phyloP scores from a whole-genome alignment of 2,329 filamentous ascomycete species.

The Curvularia sp. region DNA sequence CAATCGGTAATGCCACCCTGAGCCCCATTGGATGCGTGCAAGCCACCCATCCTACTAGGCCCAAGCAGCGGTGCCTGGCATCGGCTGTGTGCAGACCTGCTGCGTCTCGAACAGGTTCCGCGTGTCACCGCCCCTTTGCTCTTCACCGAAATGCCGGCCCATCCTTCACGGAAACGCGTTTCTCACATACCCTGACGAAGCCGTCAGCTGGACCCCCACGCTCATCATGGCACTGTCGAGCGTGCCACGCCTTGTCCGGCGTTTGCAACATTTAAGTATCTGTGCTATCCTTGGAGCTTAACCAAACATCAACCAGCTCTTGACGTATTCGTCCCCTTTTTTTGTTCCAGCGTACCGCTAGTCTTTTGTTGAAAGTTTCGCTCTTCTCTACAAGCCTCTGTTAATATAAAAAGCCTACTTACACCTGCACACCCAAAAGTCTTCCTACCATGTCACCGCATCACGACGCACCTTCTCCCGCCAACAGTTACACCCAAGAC shows the following conservation, averaged over 20 bases:
- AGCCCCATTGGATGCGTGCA: constrained; percentile 37
- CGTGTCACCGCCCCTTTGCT: constrained; percentile 48
- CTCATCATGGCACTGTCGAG: constrained; percentile 29
- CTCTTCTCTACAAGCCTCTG: constrained; percentile 31
- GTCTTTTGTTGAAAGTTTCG: constrained; percentile 46
- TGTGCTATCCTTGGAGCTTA: constrained; percentile 40
- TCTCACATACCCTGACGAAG: constrained; percentile 37
- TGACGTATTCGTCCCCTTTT: constrained; percentile 49
- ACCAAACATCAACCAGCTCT: constrained; percentile 37
- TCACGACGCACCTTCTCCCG: constrained; percentile 49
- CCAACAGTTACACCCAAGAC: constrained; percentile 42
- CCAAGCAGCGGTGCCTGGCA: constrained; percentile 48
- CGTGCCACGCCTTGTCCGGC: constrained; percentile 31
- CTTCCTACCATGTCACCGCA: constrained; percentile 50
- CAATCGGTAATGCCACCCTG: constrained; percentile 33
- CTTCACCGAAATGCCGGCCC: constrained; percentile 38
- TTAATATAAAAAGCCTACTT: constrained; percentile 41
- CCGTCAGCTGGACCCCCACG: constrained; percentile 53
- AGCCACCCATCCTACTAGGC: constrained; percentile 28
- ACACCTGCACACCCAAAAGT: constrained; percentile 9
- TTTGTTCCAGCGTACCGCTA: constrained; percentile 34
- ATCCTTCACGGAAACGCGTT: constrained; percentile 31
- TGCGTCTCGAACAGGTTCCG: constrained; percentile 33
- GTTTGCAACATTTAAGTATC: constrained; percentile 49
- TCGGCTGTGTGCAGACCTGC: constrained; percentile 35